A percentile compares a stretch with the other conserved stretches of the same genome.
Evolutionary conservation across 192 early-diverging fungal species (phyloP).

Genomic region (Rhizophagus prolifer): DNA sequence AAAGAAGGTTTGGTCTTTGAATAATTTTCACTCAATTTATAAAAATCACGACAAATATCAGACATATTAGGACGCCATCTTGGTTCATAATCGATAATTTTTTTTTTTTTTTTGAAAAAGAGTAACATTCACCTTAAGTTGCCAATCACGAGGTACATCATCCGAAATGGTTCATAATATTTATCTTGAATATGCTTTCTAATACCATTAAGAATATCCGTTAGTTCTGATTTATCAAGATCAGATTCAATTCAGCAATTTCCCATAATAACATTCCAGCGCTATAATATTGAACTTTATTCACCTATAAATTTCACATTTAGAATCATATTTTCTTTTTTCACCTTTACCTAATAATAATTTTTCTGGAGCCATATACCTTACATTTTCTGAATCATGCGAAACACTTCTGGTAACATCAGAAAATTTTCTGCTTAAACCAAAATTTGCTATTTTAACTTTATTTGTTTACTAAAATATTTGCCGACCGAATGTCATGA

Average conservation of each 20-base stretch:
- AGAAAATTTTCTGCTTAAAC: not conserved
- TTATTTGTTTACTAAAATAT: slow-evolving; percentile 4
- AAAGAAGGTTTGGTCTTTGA: not conserved
- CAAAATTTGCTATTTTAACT: slow-evolving; percentile 19
- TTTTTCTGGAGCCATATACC: slow-evolving; percentile 20
- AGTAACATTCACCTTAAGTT: not conserved
- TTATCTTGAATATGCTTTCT: not conserved
- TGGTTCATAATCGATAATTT: not conserved
- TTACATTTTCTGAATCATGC: not conserved
- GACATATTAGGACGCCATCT: not conserved
- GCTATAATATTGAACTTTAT: not conserved
- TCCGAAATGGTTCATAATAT: not conserved
- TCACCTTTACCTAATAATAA: not conserved
- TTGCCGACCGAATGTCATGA: slow-evolving; percentile 12
- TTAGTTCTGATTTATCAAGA: not conserved
- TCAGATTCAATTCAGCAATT: slow-evolving; percentile 15
- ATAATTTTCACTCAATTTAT: not conserved
- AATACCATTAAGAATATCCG: not conserved
- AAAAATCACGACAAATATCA: not conserved
- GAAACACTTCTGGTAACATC: slow-evolving; percentile 8
- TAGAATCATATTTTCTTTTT: not conserved
- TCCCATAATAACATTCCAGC: slow-evolving; percentile 17
- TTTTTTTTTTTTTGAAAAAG: no score
- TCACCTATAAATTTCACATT: slow-evolving; percentile 25
- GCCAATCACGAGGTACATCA: not conserved